Conservation (phyloP, 2,329 filamentous ascomycete species). For the Aspergillus versicolor region DNA sequence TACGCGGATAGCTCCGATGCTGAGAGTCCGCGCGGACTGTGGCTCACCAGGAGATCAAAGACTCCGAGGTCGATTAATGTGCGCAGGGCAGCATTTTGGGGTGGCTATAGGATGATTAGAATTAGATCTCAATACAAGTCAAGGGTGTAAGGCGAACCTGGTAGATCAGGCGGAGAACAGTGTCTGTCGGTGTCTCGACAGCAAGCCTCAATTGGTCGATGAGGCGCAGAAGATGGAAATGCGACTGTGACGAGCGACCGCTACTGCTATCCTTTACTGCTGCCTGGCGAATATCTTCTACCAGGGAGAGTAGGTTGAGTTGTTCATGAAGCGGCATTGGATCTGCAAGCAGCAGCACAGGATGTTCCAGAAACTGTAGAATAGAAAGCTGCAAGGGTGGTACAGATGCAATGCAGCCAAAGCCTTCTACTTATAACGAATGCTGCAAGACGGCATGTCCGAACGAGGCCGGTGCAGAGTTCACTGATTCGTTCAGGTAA, state of each 20-base stretch:
- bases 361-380: background rate
- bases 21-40: slow-evolving; percentile 22
- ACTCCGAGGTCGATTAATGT: slow-evolving; percentile 31
- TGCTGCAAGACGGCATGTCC: background rate
- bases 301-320: background rate
- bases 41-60: slow-evolving; percentile 26
- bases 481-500: background rate
- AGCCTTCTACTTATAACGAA: background rate
- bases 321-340: background rate
- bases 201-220: slow-evolving; percentile 29
- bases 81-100: slow-evolving; percentile 34
- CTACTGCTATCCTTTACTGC: slow-evolving; percentile 18
- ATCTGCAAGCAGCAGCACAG: background rate
- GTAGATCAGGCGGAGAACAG: slow-evolving; percentile 32
- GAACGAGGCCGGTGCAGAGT: background rate
- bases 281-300: background rate
- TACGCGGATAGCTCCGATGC: slow-evolving; percentile 26
- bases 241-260: slow-evolving; percentile 20
- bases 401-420: background rate
- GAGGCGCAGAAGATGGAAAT: slow-evolving; percentile 28
- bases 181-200: slow-evolving; percentile 34
- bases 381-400: background rate
- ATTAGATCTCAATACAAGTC: background rate
- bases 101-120: slow-evolving; percentile 23
- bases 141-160: slow-evolving; percentile 25